Evolutionary conservation across 352 stramenopile genomes (phyloP).

Genomic region (Pythium scleroteichum): DNA sequence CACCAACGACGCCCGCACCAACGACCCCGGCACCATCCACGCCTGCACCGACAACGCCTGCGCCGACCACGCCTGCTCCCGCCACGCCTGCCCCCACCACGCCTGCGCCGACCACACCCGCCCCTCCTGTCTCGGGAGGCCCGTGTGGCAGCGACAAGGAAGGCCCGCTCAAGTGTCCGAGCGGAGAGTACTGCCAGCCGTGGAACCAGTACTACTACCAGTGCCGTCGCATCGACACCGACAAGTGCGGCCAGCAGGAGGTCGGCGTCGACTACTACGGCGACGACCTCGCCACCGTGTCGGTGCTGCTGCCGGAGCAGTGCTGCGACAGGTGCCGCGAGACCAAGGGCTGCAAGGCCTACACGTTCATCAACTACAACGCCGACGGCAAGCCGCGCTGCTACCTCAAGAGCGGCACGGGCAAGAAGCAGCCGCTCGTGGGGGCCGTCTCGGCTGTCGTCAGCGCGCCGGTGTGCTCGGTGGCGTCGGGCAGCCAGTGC

Average conservation of each 20-base stretch:
- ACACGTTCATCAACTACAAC: conserved; percentile 66
- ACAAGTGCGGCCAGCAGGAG: conserved; percentile 34
- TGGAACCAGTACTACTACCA: conserved; percentile 50
- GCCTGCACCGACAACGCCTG: neutral
- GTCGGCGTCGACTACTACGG: conserved; percentile 51
- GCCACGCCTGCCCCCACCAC: neutral
- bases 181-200: conserved; percentile 42
- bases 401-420: conserved; percentile 40
- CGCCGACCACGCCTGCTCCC: neutral
- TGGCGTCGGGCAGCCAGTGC: conserved; percentile 8
- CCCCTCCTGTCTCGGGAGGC: neutral
- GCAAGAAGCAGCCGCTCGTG: conserved; percentile 26
- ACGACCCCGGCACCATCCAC: neutral
- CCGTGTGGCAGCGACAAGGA: conserved; percentile 15
- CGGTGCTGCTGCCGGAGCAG: conserved; percentile 31
- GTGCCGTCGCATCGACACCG: conserved; percentile 29
- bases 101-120: neutral
- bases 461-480: conserved; percentile 16
- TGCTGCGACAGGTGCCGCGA: conserved; percentile 48
- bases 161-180: neutral
- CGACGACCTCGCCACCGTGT: conserved; percentile 43
- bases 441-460: conserved; percentile 38
- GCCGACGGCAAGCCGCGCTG: conserved; percentile 37
- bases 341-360: conserved; percentile 45
- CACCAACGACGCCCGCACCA: neutral